Evolutionary conservation across 768 basidiomycete genomes (phyloP).

Genomic region (Cubamyces lactineus): DNA sequence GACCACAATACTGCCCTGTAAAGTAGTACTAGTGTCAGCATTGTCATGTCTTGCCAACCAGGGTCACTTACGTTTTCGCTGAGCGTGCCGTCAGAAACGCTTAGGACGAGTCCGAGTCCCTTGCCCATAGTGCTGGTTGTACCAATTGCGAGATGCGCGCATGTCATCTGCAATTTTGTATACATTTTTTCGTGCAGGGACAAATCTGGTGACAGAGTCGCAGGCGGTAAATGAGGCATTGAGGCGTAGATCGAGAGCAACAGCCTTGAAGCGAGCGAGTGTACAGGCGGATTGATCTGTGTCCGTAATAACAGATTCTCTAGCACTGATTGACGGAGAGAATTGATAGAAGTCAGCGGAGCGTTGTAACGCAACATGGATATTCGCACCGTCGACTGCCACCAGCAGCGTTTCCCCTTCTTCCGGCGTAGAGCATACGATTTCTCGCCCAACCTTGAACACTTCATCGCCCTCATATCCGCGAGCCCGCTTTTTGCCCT

Average conservation of each 20-base stretch:
- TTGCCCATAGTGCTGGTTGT: constrained; percentile 63
- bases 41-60: background rate
- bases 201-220: constrained; percentile 55
- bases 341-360: constrained; percentile 4
- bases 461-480: constrained; percentile 79
- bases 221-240: constrained; percentile 58
- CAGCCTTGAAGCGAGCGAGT: constrained; percentile 62
- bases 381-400: constrained; percentile 59
- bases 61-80: constrained; percentile 35
- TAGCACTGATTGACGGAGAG: constrained; percentile 47
- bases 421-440: constrained; percentile 50
- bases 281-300: constrained; percentile 53
- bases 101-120: constrained; percentile 58
- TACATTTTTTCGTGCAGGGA: constrained; percentile 50
- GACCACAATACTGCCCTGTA: constrained; percentile 6
- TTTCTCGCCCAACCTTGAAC: constrained; percentile 52
- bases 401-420: constrained; percentile 57
- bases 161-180: constrained; percentile 49
- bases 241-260: constrained; percentile 59
- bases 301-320: constrained; percentile 51
- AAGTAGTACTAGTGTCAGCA: background rate
- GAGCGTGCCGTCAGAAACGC: constrained; percentile 23
- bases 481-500: constrained; percentile 69
- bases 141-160: constrained; percentile 54
- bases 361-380: constrained; percentile 2